Base-by-base conservation (phyloP, 2,329 filamentous ascomycete species). In the Trichoderma simmonsii region DNA sequence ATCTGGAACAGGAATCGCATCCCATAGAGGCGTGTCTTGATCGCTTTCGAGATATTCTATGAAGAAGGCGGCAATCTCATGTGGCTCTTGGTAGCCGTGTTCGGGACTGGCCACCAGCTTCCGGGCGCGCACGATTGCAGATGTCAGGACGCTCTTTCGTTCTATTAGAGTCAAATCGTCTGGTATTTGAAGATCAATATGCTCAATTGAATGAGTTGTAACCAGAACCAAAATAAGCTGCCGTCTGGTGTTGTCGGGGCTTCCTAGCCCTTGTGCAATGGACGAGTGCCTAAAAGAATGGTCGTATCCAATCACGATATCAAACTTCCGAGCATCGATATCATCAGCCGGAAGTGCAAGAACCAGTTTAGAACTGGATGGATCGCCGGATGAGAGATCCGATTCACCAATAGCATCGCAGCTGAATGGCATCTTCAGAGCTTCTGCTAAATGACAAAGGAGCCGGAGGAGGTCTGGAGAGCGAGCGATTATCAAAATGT, bases 231-330 rank as follows among this genome's bases (percentile, higher is more conserved):
- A 76, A 1, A 87, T 78, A n/a, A 87, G 76, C 0, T 85, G 86
- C 54, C 79, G 77, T 71, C 78, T 80, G 9, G 30, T 68, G 59
- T 39, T 62, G 21, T 61, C 66, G 21, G 71, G 63, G 34, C 51
- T 72, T n/a, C 60, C 61, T 28, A 77, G 63, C 30, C 74, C 78
- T 43, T 15, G 76, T 43, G 77, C 73, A 70, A 79, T 56, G 73
- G 77, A 70, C 3, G 82, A 86, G 14, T 78, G 79, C 30, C 81
- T 80, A 59, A 87, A 87, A 2, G 82, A 83, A 74, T 86, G 82
- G 72, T 90, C 88, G 72, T 86, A 90, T 21, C 83, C 85, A 71
- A 90, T 83, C 61, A 89, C 82, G 14, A 85, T 81, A 71, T 89
- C 86, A 54, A 85, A 83, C 28, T 82, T 79, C 32, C 78, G 79